Base-by-base conservation (phyloP, 768 basidiomycete species). In the Gymnopilus dilepis region DNA sequence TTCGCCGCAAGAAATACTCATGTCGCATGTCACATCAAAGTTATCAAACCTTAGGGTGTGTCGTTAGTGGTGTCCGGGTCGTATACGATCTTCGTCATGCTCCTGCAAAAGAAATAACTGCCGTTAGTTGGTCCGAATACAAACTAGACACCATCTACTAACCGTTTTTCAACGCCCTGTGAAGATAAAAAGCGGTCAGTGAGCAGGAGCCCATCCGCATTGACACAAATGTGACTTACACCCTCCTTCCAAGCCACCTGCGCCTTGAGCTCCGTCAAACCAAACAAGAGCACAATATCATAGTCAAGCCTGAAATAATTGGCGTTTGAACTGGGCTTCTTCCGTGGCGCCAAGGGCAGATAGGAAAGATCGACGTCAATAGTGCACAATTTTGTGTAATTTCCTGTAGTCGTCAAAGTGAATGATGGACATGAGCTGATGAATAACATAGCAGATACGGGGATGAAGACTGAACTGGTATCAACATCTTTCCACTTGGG, bases 231-330 rank as follows among this genome's bases (percentile, higher is more conserved):
- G 53, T 19, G 5, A 59, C 79, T 78, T 22, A 72, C 83, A 53
- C 79, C 75, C 42, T 84, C 82, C 62, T 74, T 70, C 84, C 84
- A 86, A 24, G 76, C 73, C 50, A 86, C 76, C 50, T 83, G 80
- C 0, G 84, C 84, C 59, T 77, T 79, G 62, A 86, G 67, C 61
- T 86, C 85, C 2, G 84, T 85, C 47, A 82, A 63, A 4, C 85
- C 85, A 57, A 86, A 84, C 7, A 80, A 69, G 22, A 86, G 61
- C 9, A 86, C 72, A 5, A 86, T 71, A n/a, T 80, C 77, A 58
- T 72, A 81, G 3, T 74, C 65, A 33, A 80, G 64, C 33, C 69
- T 58, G 58, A 71, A 81, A 53, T 72, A 78, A 3, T 50, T 43
- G 12, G 72, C 67, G 9, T 15, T 59, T 2, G 63, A 63, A 22